These are phyloP conservation scores for Pseudogymnoascus destructans DNA, from an alignment of 2,329 filamentous ascomycete genomes.

Conservation along the genomic window DNA sequence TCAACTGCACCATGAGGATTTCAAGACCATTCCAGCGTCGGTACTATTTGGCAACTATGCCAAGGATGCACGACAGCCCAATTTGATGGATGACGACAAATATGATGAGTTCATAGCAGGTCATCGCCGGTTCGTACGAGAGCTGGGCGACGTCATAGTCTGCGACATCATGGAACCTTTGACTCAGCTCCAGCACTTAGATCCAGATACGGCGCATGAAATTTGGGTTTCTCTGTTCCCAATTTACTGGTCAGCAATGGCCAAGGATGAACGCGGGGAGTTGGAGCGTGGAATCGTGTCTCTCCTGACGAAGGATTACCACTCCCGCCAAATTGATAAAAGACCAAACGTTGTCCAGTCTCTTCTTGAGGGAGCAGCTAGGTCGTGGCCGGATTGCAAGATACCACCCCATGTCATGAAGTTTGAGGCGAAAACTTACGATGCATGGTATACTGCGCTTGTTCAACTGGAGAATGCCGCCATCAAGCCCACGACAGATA, in stretches of 20 bases:
- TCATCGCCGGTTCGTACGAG: constrained; percentile 71
- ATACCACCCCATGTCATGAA: constrained; percentile 94
- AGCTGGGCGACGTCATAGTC: constrained; percentile 74
- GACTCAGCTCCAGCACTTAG: constrained; percentile 81
- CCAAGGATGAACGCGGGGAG: constrained; percentile 77
- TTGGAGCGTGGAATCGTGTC: constrained; percentile 84
- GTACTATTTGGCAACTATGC: constrained; percentile 60
- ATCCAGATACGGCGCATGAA: constrained; percentile 67
- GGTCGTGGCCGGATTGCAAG: constrained; percentile 75
- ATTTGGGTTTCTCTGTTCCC: constrained; percentile 89
- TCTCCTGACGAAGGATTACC: constrained; percentile 87
- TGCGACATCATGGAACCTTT: constrained; percentile 84
- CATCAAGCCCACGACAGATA: constrained; percentile 67
- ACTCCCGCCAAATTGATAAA: constrained; percentile 85
- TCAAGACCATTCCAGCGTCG: constrained; percentile 62
- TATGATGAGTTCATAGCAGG: constrained; percentile 66
- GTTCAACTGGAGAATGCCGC: constrained; percentile 82
- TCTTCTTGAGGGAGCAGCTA: constrained; percentile 74
- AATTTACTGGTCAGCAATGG: constrained; percentile 81
- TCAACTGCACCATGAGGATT: constrained; percentile 72
- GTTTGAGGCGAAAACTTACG: constrained; percentile 84
- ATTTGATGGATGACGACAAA: constrained; percentile 66
- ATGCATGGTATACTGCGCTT: constrained; percentile 92
- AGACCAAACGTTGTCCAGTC: constrained; percentile 92
- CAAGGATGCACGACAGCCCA: constrained; percentile 51